Percentiles rank a stretch among this genome's conserved stretches.
Conservation (phyloP, 1,284 basidiomycete genomes). For the Microbotryum lychnidis-dioicae region DNA sequence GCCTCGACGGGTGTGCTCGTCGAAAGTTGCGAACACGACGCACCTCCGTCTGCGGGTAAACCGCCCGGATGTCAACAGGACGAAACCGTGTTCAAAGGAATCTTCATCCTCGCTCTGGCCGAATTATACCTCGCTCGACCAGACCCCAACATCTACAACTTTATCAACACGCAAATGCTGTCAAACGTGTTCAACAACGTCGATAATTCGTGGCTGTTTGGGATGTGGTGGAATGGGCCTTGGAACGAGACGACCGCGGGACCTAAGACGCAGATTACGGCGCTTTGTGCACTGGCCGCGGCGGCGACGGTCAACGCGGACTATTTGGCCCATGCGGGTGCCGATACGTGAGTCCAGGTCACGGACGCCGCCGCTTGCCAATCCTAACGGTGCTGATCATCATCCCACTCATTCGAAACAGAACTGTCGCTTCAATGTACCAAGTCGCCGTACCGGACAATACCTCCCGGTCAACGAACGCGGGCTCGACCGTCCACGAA, state of each 20-base stretch:
- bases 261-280: slow-evolving; percentile 23
- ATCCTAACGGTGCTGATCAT: no score
- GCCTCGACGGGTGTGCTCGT: slow-evolving; percentile 9
- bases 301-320: slow-evolving; percentile 19
- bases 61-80: slow-evolving; percentile 23
- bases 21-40: slow-evolving; percentile 21
- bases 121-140: slow-evolving; percentile 22
- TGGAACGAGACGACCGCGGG: slow-evolving; percentile 27
- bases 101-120: slow-evolving; percentile 19
- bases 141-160: slow-evolving; percentile 27
- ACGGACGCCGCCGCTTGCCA: no score
- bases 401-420: background rate
- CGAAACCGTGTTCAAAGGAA: slow-evolving; percentile 26
- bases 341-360: no score
- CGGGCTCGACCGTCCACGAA: background rate
- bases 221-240: slow-evolving; percentile 24
- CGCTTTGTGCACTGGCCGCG: slow-evolving; percentile 16
- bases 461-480: background rate
- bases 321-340: slow-evolving; percentile 5
- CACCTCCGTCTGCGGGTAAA: slow-evolving; percentile 6
- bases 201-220: slow-evolving; percentile 22
- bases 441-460: slow-evolving; percentile 3
- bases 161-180: slow-evolving; percentile 24
- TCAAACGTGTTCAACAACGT: slow-evolving; percentile 22
- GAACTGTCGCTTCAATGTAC: background rate